Evolutionary conservation across 495 filamentous ascomycete genomes (phyloP).

Genomic region (Talaromyces stipitatus): DNA sequence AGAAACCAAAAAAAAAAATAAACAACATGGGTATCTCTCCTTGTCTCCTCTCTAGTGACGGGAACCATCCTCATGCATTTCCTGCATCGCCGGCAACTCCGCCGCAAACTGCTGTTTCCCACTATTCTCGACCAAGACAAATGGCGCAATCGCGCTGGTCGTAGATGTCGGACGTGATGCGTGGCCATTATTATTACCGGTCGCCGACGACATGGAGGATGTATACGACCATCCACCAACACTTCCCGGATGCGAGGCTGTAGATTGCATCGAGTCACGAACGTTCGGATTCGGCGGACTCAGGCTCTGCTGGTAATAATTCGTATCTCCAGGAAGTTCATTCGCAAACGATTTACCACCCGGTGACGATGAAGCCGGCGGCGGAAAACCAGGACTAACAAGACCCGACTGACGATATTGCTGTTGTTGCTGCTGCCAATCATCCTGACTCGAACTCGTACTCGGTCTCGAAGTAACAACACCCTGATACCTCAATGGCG

Average conservation of each 20-base stretch:
- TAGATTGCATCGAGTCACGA: neutral
- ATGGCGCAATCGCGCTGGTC: neutral
- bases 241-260: neutral
- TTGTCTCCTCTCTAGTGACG: neutral
- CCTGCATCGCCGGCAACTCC: conserved; percentile 1
- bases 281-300: neutral
- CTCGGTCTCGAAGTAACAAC: neutral
- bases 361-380: neutral
- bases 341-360: neutral
- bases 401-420: neutral
- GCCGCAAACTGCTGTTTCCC: neutral
- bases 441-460: conserved; percentile 1
- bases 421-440: neutral
- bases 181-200: neutral
- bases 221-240: neutral
- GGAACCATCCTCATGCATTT: neutral
- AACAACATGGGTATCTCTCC: neutral
- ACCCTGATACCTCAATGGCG: neutral
- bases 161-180: neutral
- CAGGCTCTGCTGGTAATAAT: neutral
- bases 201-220: neutral
- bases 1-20: neutral
- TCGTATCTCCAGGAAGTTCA: neutral
- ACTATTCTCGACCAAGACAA: neutral
- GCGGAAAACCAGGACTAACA: neutral